phyloP scores from a whole-genome alignment of 768 basidiomycete species.

The Boletus sensibilis region DNA sequence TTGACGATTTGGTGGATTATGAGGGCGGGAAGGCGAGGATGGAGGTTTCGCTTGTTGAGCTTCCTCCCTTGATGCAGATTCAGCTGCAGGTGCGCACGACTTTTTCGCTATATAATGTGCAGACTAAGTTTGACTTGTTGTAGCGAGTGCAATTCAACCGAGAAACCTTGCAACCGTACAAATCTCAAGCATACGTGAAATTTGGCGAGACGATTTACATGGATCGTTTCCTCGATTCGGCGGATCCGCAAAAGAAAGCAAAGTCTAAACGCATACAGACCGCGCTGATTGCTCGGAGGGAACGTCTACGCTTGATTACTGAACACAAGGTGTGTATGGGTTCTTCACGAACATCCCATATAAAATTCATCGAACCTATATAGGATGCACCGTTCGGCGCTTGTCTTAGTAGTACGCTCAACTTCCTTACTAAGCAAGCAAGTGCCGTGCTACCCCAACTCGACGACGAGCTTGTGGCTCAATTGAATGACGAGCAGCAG shows the following conservation, averaged over 20 bases:
- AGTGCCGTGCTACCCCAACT: constrained; percentile 45
- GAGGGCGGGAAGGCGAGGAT: constrained; percentile 84
- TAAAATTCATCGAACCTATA: neutral
- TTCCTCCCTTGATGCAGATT: constrained; percentile 90
- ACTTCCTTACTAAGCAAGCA: constrained; percentile 56
- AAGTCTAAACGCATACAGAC: constrained; percentile 68
- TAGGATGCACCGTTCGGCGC: constrained; percentile 63
- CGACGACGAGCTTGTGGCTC: constrained; percentile 55
- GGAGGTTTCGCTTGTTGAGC: constrained; percentile 81
- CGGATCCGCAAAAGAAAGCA: constrained; percentile 66
- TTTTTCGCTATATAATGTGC: neutral
- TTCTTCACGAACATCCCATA: neutral
- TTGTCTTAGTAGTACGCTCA: constrained; percentile 53
- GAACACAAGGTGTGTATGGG: constrained; percentile 62
- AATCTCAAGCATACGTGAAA: constrained; percentile 93
- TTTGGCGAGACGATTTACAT: constrained; percentile 85
- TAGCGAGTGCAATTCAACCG: constrained; percentile 95
- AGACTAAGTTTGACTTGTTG: constrained; percentile 9
- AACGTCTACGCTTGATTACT: constrained; percentile 64
- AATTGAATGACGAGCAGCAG: constrained; percentile 54
- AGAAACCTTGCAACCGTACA: constrained; percentile 87
- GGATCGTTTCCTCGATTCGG: constrained; percentile 87
- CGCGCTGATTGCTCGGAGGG: constrained; percentile 61
- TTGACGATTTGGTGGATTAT: constrained; percentile 85
- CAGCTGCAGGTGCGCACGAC: constrained; percentile 77